phyloP scores from a whole-genome alignment of 2,329 filamentous ascomycete genomes.

The Aspergillus quadricinctus region DNA sequence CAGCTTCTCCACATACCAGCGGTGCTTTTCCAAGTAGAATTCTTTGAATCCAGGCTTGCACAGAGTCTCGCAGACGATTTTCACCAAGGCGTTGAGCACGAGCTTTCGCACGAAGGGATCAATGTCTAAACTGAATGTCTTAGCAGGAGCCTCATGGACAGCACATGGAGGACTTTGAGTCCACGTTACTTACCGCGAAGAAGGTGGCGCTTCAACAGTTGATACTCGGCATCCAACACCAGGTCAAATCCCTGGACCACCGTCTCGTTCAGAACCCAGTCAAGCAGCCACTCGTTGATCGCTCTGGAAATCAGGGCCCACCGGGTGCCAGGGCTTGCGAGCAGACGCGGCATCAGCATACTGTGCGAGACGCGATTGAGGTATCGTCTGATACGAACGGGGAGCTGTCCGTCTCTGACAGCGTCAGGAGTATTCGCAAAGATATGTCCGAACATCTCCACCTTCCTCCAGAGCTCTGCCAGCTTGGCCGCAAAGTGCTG shows the following conservation, averaged over 20 bases:
- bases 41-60: slow-evolving; percentile 20
- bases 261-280: slow-evolving; percentile 18
- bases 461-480: slow-evolving; percentile 11
- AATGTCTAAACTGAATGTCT: slow-evolving; percentile 11
- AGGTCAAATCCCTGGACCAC: slow-evolving; percentile 23
- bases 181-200: slow-evolving; percentile 15
- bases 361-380: slow-evolving; percentile 15
- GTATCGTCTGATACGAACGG: slow-evolving; percentile 14
- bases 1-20: slow-evolving; percentile 15
- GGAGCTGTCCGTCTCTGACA: slow-evolving; percentile 13
- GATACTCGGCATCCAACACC: slow-evolving; percentile 18
- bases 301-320: slow-evolving; percentile 23
- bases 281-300: slow-evolving; percentile 24
- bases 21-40: slow-evolving; percentile 18
- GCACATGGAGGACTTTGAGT: not conserved
- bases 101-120: slow-evolving; percentile 15
- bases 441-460: slow-evolving; percentile 13
- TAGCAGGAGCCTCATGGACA: not conserved
- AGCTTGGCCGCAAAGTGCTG: not conserved
- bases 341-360: slow-evolving; percentile 14
- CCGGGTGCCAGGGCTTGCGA: slow-evolving; percentile 19
- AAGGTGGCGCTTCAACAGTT: slow-evolving; percentile 13
- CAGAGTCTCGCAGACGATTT: slow-evolving; percentile 16
- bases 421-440: slow-evolving; percentile 14
- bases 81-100: slow-evolving; percentile 15